Evolutionary conservation across 2,329 filamentous ascomycete genomes (phyloP), one percentile per base, ranked within the genome.

Genomic region (Fusarium metavorans): DNA sequence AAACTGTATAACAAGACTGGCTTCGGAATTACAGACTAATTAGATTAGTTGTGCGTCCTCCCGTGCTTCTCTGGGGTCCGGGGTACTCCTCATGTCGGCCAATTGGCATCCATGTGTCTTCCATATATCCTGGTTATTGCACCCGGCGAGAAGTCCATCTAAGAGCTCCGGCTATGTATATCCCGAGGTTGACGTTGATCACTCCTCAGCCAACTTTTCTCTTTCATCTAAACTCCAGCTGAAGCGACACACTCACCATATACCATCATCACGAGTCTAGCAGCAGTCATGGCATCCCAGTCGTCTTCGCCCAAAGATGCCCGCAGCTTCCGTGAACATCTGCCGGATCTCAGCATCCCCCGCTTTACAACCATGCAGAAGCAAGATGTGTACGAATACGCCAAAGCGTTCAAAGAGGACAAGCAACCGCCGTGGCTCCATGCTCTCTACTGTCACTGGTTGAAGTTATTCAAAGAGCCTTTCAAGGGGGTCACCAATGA

Each of bases 321-420:
- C 48, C 14, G n/a, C 34, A 39, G 57, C 57, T 73, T 71, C 39
- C 88, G 91, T 66, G 83, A 89, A 64, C 88, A 90, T 78, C 84
- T 94, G 16, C 92, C 91, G 0, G 91, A 93, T 77, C 85, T 93
- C 59, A 86, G 77, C 74, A 86, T 84, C 37, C 88, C 88, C n/a
- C 89, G 92, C 41, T 94, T 94, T 83, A 88, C 87, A 23, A 86
- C 86, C 5, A 91, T 93, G 83, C 87, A 89, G 70, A 85, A 86
- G 61, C 57, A 93, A 80, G 87, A 91, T 79, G 87, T 89, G 6
- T 87, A 91, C 70, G 87, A 89, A 71, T 93, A 94, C 75, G 90
- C 89, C 1, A 82, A 86, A 11, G 88, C 83, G 5, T 54, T 54
- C 50, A 54, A 54, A 20, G 50, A 54, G 7, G 9, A 54, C 7